Evolutionary conservation across 2,329 filamentous ascomycete species (phyloP), one percentile per base, ranked within the genome.

Genomic region (Verticillium zaregamsianum): DNA sequence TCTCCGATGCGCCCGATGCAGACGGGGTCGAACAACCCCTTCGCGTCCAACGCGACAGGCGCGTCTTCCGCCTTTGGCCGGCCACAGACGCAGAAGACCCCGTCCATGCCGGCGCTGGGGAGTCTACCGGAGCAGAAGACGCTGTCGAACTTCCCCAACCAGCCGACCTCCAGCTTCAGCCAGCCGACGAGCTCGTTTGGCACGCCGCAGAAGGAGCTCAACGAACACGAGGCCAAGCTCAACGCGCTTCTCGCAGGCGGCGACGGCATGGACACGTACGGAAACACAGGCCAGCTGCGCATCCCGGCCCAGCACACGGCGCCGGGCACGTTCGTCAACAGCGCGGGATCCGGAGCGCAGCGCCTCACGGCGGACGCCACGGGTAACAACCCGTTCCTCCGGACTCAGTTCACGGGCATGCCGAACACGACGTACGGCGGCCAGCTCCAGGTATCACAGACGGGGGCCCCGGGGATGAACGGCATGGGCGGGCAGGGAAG

Each of bases 1-100:
- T 84, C 90, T 59, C 77, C 88, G 2, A 77, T 97, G 65, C 89
- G 90, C 72, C 90, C 93, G 5, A 90, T 92, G 72, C 90, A 91
- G 3, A 99, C 95, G 3, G 95, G 95, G 57, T 98, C 95, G 17
- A 99, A 99, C 81, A 99, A 99, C 73, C 95, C 95, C 2, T 99
- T 99, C 72, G 94, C 95, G 31, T 23, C 45, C 3, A 9, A 8
- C 11, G 20, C n/a, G 8, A 14, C 20, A 20, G 45, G 45, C 20
- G 45, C 17, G 9, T 25, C 45, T 8, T 82, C 85, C 14, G 84
- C 89, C n/a, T 87, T 90, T 70, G 84, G 67, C 78, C 88, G 81
- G 71, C 86, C 79, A 72, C 88, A 79, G 72, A 82, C 80, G 65
- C 85, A 79, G 64, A 83, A 83, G 55, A 73, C 79, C 23, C 81